Conservation (phyloP, 306 rosid species). For the Hippophae gyantsensis region DNA sequence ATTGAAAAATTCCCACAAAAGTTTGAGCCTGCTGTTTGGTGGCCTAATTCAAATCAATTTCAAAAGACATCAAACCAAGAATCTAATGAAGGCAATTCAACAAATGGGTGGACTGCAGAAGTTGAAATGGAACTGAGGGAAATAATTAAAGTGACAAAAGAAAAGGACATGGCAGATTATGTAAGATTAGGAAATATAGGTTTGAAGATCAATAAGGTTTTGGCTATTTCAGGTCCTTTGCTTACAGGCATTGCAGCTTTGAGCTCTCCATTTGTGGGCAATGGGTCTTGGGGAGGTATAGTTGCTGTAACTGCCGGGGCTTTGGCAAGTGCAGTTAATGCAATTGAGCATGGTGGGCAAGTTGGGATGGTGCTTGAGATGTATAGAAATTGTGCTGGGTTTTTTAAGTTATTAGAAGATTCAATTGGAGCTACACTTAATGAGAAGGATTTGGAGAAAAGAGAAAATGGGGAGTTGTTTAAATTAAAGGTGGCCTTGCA, state of each 20-base stretch:
- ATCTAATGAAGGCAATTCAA: background rate
- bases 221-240: conserved; percentile 60
- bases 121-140: conserved; percentile 52
- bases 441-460: conserved; percentile 41
- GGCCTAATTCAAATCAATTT: conserved; percentile 34
- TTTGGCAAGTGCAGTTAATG: conserved; percentile 34
- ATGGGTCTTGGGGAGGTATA: conserved; percentile 18
- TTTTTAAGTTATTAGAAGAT: conserved; percentile 36
- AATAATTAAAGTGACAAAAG: conserved; percentile 33
- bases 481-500: conserved; percentile 52
- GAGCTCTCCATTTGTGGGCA: conserved; percentile 36
- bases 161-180: conserved; percentile 54
- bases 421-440: conserved; percentile 34
- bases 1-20: conserved; percentile 54
- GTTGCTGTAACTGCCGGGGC: conserved; percentile 54
- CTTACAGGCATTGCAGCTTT: conserved; percentile 55
- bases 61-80: background rate
- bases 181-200: conserved; percentile 56
- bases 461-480: conserved; percentile 53
- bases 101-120: conserved; percentile 53
- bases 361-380: conserved; percentile 70
- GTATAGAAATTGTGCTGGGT: conserved; percentile 48
- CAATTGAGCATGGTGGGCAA: conserved; percentile 59
- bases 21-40: conserved; percentile 64
- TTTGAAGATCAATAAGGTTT: conserved; percentile 45